Base-by-base conservation (phyloP, 768 basidiomycete genomes). In the Fibroporia radiculosa region DNA sequence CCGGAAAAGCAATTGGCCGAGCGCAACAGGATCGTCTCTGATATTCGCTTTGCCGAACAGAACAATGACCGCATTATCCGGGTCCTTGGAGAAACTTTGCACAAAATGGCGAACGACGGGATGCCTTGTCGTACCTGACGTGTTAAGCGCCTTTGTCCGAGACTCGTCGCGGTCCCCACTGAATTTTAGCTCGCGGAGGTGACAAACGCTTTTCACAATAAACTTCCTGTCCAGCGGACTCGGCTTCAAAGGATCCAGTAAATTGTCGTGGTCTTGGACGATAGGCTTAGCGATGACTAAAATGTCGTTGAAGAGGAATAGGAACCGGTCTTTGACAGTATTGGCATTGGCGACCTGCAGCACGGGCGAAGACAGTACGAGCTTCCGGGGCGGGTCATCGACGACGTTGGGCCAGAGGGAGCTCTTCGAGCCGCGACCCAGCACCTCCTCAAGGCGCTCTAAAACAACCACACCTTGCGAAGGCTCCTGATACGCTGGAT, bases 251-350 rank as follows among this genome's bases (percentile, higher is more conserved):
- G 67, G 60, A 55, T 84, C 83, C 37, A 79, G 63, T 26, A 80
- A 69, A 27, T 69, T 66, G 50, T 87, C 84, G 40, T 77, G 73
- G 34, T 85, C 82, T 28, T 78, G 75, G 43, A 80, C 68, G 48
- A 93, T 72, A 11, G 93, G 93, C 62, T 98, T 98, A 31, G 93
- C 84, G 52, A 98, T 78, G 62, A 98, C 76, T 44, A 98, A 77
- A 42, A 98, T 77, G 62, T 99, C 96, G 62, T 71, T 91, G 75
- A 99, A 99, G n/a, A 98, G 75, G 70, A 98, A 93, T 8, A 98
- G 75, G 67, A 91, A 90, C 10, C 96, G 82, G 58, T 97, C 93
- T 63, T 98, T 97, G 62, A 93, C 86, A 0, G 88, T 93, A 63
- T 95, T 85, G 32, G 82, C 74, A 64, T 96, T 92, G 53, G 91